Percentiles rank a stretch among this genome's conserved stretches.
Evolutionary conservation across 352 stramenopile genomes (phyloP).

Genomic region (Phytophthora nicotianae): DNA sequence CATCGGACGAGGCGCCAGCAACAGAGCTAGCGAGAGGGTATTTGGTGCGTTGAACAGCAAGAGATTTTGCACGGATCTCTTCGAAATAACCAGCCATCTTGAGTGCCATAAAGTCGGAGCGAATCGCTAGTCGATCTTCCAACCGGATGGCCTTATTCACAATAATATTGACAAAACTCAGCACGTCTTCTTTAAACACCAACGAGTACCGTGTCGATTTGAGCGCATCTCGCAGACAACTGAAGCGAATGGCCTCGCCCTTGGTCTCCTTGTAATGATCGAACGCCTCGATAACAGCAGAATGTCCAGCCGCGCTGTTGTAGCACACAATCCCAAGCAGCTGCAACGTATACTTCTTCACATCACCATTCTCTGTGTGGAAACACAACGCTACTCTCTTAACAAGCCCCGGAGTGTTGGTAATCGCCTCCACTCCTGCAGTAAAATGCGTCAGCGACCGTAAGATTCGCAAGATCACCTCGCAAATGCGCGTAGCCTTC

Average conservation of each 20-base stretch:
- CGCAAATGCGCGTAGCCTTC: conserved; percentile 74
- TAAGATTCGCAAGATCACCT: conserved; percentile 79
- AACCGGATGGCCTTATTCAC: conserved; percentile 88
- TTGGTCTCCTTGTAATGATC: conserved; percentile 87
- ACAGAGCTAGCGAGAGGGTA: conserved; percentile 56
- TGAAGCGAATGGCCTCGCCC: conserved; percentile 80
- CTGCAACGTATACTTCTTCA: conserved; percentile 86
- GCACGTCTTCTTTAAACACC: conserved; percentile 89
- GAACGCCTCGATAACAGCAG: conserved; percentile 83
- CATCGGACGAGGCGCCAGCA: conserved; percentile 25
- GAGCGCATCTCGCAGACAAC: conserved; percentile 78
- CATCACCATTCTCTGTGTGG: conserved; percentile 80
- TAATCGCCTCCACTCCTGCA: conserved; percentile 81
- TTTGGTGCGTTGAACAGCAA: conserved; percentile 76
- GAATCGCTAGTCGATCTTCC: conserved; percentile 82
- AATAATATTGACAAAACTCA: conserved; percentile 91
- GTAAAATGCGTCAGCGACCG: conserved; percentile 82
- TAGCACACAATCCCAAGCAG: conserved; percentile 87
- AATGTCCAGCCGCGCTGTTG: conserved; percentile 83
- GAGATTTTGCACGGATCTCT: conserved; percentile 83
- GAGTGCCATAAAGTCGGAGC: conserved; percentile 83
- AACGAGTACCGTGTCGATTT: conserved; percentile 85
- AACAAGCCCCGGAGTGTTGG: conserved; percentile 77
- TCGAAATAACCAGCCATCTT: conserved; percentile 90
- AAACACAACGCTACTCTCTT: conserved; percentile 85